Evolutionary conservation across 805 yeast species (phyloP), one percentile per base, ranked within the genome.

Genomic region (Ogataea populi-albae): DNA sequence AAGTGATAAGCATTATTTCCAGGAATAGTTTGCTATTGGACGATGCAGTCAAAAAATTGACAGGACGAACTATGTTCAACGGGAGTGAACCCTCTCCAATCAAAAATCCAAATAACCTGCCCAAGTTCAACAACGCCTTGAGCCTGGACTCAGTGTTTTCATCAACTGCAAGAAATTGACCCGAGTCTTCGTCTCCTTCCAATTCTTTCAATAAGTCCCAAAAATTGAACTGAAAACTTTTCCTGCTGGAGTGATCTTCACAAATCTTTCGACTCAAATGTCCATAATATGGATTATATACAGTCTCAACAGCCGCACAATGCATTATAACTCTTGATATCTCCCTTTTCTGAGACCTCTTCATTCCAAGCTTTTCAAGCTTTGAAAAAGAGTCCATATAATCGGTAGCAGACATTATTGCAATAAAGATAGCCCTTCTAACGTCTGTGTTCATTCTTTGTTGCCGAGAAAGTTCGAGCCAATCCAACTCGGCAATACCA

Each of bases 371-470:
- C 53, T 88, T 89, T 52, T 86, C 94, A 23, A 93, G 52, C 43
- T 88, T 83, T 12, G 83, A 76, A 47, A 79, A 79, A 0, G 96
- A 94, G 60, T 93, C 97, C 54, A 86, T 68, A 51, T 76, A 93
- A 59, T 93, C 98, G 46, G 81, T 82, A 4, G 96, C 93, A 3
- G 97, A 88, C 96, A 94, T 89, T 6, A 93, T 79, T 23, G 95
- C 86, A 17, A 94, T 79, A 53, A 93, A 93, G 12, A 93, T 82
- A 1, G 98, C 97, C 36, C 96, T 73, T 62, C 98, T 80, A 23
- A 93, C 75, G 55, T 89, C 97, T 0, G 98, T 91, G 59, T 94
- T 93, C 94, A 93, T 89, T 45, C 98, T 66, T 54, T 89, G 96
- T 25, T 77, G 67, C 46, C 73, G 75, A 3, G 98, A 98, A 24